These are phyloP conservation scores for Hippophae rhamnoides DNA, from an alignment of 306 rosid species.

Conservation along the genomic window DNA sequence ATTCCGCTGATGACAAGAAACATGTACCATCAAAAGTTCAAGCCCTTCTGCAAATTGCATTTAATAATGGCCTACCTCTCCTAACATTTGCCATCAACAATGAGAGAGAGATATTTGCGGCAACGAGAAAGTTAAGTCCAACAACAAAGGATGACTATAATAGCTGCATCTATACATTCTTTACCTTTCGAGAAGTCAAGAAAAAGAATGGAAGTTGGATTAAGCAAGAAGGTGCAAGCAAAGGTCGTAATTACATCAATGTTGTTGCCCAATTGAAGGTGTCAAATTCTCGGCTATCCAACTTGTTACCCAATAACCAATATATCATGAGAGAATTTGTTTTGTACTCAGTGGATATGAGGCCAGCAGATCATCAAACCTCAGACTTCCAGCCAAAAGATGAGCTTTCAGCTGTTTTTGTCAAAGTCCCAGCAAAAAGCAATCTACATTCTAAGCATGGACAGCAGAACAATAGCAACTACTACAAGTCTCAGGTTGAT, in stretches of 20 bases:
- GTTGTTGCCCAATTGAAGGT: constrained; percentile 84
- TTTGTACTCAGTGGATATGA: constrained; percentile 57
- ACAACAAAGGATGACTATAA: constrained; percentile 35
- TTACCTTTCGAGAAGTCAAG: constrained; percentile 61
- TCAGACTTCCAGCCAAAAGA: constrained; percentile 62
- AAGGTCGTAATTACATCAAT: constrained; percentile 55
- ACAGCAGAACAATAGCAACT: constrained; percentile 17
- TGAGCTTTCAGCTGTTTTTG: constrained; percentile 80
- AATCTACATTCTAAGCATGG: constrained; percentile 17
- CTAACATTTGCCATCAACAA: constrained; percentile 83
- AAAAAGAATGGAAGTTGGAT: constrained; percentile 77
- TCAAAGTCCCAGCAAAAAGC: constrained; percentile 46
- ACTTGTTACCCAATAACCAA: constrained; percentile 28
- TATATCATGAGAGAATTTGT: constrained; percentile 56
- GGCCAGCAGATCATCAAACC: constrained; percentile 41
- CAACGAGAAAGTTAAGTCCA: constrained; percentile 61
- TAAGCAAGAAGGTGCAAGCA: constrained; percentile 56
- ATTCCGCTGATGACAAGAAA: constrained; percentile 37
- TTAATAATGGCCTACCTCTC: constrained; percentile 78
- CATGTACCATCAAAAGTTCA: constrained; percentile 42
- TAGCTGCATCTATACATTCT: constrained; percentile 53
- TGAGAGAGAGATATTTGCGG: constrained; percentile 64
- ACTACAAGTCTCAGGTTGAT: constrained; percentile 14
- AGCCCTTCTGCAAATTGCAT: constrained; percentile 65
- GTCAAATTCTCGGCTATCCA: constrained; percentile 41